phyloP scores from a whole-genome alignment of 2,329 filamentous ascomycete species.

The Penicillium sp. region DNA sequence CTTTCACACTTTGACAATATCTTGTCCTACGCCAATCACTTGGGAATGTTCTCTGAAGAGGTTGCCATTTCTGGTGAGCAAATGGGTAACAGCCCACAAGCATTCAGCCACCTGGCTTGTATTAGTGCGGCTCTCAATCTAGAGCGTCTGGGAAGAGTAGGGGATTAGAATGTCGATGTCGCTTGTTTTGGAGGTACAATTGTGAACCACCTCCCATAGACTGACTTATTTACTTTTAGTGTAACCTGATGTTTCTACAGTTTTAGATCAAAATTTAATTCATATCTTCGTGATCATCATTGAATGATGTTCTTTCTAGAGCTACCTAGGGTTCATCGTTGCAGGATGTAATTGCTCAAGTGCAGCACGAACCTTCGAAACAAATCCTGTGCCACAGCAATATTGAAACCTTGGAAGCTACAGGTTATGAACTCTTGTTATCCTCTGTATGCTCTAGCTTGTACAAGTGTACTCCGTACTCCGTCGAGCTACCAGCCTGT shows the following conservation, averaged over 20 bases:
- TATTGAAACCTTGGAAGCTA: too few relatives aligned
- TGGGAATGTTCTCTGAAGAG: conserved; percentile 78
- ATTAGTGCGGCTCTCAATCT: conserved; percentile 78
- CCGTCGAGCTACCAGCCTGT: too few relatives aligned
- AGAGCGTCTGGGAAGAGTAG: conserved; percentile 47
- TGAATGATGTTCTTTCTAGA: too few relatives aligned
- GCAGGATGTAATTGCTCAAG: too few relatives aligned
- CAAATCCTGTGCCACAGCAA: too few relatives aligned
- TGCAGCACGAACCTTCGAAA: too few relatives aligned
- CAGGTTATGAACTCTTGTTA: too few relatives aligned
- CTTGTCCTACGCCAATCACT: conserved; percentile 72
- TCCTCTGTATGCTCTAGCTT: too few relatives aligned
- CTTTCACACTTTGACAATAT: conserved; percentile 77
- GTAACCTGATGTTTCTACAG: not conserved
- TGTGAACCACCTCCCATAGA: not conserved
- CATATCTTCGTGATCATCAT: not conserved
- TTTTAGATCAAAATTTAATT: not conserved
- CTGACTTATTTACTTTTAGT: conserved; percentile 1
- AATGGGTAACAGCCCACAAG: conserved; percentile 76
- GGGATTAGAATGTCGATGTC: not conserved
- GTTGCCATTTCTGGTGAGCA: conserved; percentile 75
- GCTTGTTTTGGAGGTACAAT: not conserved
- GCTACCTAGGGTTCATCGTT: not conserved
- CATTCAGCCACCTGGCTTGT: conserved; percentile 74
- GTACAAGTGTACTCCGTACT: too few relatives aligned